Evolutionary conservation across 805 yeast genomes (phyloP).

Genomic region (Saccharomycopsis guyanensis): DNA sequence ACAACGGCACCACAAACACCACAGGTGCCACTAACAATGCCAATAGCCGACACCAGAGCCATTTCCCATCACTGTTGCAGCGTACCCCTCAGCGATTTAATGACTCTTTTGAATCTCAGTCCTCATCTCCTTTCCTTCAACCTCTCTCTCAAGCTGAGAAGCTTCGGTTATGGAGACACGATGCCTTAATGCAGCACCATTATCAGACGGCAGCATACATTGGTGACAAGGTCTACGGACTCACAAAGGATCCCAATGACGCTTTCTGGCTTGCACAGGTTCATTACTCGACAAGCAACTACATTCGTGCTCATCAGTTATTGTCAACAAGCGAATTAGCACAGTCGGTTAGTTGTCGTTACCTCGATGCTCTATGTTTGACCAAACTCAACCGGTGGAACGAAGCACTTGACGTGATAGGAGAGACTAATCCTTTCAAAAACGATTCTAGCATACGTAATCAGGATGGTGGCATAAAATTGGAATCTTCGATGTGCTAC

Average conservation of each 20-base stretch:
- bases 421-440: conserved; percentile 71
- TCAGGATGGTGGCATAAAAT: conserved; percentile 75
- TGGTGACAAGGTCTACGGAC: conserved; percentile 80
- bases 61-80: conserved; percentile 18
- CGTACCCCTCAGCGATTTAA: conserved; percentile 20
- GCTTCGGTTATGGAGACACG: conserved; percentile 86
- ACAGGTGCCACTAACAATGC: background rate
- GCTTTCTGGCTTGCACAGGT: conserved; percentile 97
- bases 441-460: conserved; percentile 34
- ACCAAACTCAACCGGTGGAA: conserved; percentile 73
- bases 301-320: conserved; percentile 68
- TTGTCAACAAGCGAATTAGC: conserved; percentile 44
- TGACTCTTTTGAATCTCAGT: conserved; percentile 3
- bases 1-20: background rate
- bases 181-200: conserved; percentile 87
- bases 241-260: conserved; percentile 84
- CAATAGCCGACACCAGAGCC: conserved; percentile 14
- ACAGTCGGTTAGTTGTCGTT: conserved; percentile 66
- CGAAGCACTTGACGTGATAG: conserved; percentile 80
- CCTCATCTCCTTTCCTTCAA: conserved; percentile 21
- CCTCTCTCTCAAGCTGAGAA: conserved; percentile 76
- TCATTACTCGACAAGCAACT: conserved; percentile 67
- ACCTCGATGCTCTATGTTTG: conserved; percentile 68
- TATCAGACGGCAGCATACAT: conserved; percentile 83
- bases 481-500: conserved; percentile 82